Conservation (phyloP, 169 alveolate genomes). For the Eimeria sp. region DNA sequence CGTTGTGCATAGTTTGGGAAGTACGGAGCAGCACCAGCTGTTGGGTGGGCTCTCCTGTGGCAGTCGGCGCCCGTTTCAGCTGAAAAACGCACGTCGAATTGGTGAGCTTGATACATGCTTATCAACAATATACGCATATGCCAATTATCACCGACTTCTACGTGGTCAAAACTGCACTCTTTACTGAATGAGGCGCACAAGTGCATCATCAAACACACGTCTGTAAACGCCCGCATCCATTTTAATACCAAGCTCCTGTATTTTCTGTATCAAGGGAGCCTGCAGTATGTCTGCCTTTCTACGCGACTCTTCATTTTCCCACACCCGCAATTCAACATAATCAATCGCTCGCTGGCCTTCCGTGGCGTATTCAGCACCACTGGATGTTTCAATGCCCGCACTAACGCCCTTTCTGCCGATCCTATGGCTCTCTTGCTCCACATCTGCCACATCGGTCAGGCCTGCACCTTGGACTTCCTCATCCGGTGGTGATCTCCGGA, state of each 20-base stretch:
- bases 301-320: conserved; percentile 38
- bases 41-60: neutral
- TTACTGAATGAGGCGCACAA: conserved; percentile 55
- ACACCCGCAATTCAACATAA: conserved; percentile 64
- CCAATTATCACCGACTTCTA: neutral
- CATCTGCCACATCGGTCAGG: neutral
- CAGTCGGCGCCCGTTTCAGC: neutral
- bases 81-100: neutral
- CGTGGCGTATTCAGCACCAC: neutral
- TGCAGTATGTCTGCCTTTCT: conserved; percentile 19
- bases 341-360: neutral
- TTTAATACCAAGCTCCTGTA: conserved; percentile 9
- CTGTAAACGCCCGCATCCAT: conserved; percentile 41
- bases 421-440: neutral
- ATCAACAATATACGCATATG: neutral
- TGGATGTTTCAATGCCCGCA: conserved; percentile 26
- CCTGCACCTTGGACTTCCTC: neutral
- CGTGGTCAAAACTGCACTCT: neutral
- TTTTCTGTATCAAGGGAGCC: neutral
- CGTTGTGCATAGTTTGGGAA: neutral
- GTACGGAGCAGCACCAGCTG: neutral
- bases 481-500: conserved; percentile 5
- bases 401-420: conserved; percentile 24
- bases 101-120: neutral
- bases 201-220: conserved; percentile 61